Evolutionary conservation across 192 early-diverging fungal species (phyloP).

Genomic region (Gamsiella multidivaricata): DNA sequence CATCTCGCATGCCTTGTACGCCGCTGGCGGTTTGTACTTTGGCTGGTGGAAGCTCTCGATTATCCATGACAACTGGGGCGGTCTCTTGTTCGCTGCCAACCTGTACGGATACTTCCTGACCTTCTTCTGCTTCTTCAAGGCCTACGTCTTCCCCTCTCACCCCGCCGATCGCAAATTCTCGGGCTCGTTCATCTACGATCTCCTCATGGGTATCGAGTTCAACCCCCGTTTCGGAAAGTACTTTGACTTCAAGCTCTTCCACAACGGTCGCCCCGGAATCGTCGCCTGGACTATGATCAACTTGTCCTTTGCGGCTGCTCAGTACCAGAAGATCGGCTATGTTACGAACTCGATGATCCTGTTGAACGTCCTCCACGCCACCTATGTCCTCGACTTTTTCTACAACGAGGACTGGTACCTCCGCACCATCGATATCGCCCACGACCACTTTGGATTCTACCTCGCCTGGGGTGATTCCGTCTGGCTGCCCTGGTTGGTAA

Average conservation of each 20-base stretch:
- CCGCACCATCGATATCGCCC: slow-evolving; percentile 84
- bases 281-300: slow-evolving; percentile 89
- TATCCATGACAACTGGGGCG: slow-evolving; percentile 82
- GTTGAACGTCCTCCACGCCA: slow-evolving; percentile 76
- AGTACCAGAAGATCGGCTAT: slow-evolving; percentile 76
- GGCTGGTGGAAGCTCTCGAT: slow-evolving; percentile 73
- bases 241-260: slow-evolving; percentile 88
- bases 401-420: slow-evolving; percentile 89
- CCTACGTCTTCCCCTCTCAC: slow-evolving; percentile 77
- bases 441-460: slow-evolving; percentile 91
- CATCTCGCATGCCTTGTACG: slow-evolving; percentile 75
- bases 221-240: slow-evolving; percentile 81
- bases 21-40: slow-evolving; percentile 70
- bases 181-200: slow-evolving; percentile 76
- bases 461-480: slow-evolving; percentile 85
- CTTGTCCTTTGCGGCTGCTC: slow-evolving; percentile 79
- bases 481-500: slow-evolving; percentile 82
- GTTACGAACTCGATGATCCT: slow-evolving; percentile 87
- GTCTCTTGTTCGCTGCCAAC: slow-evolving; percentile 77
- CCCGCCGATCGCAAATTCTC: slow-evolving; percentile 83
- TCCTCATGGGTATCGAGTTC: slow-evolving; percentile 86
- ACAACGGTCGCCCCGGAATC: slow-evolving; percentile 86
- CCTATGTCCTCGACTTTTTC: slow-evolving; percentile 87
- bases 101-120: slow-evolving; percentile 82
- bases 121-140: slow-evolving; percentile 77